phyloP scores from a whole-genome alignment of 1,284 basidiomycete species.

The Agroathelia rolfsii region DNA sequence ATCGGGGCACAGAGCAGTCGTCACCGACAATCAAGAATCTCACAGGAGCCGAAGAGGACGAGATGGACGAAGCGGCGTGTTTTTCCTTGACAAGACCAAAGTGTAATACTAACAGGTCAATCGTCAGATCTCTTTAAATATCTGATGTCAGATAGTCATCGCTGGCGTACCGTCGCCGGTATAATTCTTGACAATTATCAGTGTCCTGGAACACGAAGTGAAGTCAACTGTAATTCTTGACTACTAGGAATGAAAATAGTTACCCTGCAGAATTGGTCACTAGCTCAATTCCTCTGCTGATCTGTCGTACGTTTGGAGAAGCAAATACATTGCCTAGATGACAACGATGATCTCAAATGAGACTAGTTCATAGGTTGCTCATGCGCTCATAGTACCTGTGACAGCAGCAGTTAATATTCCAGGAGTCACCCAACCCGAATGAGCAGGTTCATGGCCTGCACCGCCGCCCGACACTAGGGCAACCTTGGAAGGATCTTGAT shows the following conservation, averaged over 20 bases:
- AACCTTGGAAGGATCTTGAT: conserved; percentile 42
- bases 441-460: conserved; percentile 62
- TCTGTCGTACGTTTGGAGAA: conserved; percentile 79
- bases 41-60: conserved; percentile 61
- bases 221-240: conserved; percentile 8
- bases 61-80: conserved; percentile 58
- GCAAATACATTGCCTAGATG: conserved; percentile 72
- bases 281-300: conserved; percentile 70
- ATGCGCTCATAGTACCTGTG: conserved; percentile 53
- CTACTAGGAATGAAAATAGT: conserved; percentile 14
- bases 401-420: conserved; percentile 55
- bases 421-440: conserved; percentile 45
- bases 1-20: conserved; percentile 45
- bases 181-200: conserved; percentile 37
- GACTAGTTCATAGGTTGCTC: neutral
- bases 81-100: conserved; percentile 62
- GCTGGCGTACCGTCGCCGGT: conserved; percentile 54
- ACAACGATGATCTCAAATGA: conserved; percentile 36
- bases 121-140: no score
- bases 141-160: no score
- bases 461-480: conserved; percentile 58
- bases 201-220: conserved; percentile 34
- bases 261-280: conserved; percentile 72
- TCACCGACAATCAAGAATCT: conserved; percentile 68
- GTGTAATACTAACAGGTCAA: no score